Evolutionary conservation across 345 rosid genomes (phyloP), one percentile per base, ranked within the genome.

Genomic region (Citropsis articulata): DNA sequence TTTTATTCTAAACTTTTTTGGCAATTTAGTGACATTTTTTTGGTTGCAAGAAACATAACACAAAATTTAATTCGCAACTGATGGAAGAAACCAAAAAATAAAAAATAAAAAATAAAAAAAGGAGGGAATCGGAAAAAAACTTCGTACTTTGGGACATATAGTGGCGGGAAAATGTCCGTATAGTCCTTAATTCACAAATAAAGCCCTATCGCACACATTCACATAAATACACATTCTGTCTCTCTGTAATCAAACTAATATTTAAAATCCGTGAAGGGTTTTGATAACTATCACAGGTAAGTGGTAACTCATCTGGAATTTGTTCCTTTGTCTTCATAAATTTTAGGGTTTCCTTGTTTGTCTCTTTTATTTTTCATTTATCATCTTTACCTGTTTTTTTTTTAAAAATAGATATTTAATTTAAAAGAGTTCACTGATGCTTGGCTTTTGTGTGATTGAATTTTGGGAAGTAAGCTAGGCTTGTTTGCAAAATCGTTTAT

Each of bases 141-240:
- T 62, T 13, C 50, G 45, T 63, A 22, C 30, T 45, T 30, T 38
- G 69, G 69, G 73, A 40, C 38, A 75, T 69, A 45, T 27, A 70
- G 78, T 82, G 90, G 90, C 91, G 91, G 91, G 88, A 89, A 88
- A 89, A 85, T 85, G 85, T 82, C 90, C 72, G 82, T 81, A 77
- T 65, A 76, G 84, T 83, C 92, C 92, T 62, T 80, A 42, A 12
- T 67, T 79, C 81, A 62, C 71, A 64, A 72, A 67, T 78, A 56
- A 74, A 83, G 72, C 86, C 86, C 36, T 14, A 28, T 59, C 22
- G 4, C 73, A 4, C 64, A 71, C 21, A 18, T 61, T 19, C 22
- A 8, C 25, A 48, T 30, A 70, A 30, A 28, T 56, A 28, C 73
- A 53, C 35, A 28, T 7, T 0, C 57, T 28, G 22, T 36, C 10